Percentiles rank a stretch among this genome's conserved stretches.
Evolutionary conservation across 2,329 filamentous ascomycete genomes (phyloP).

Genomic region (Aspergillus candidus): DNA sequence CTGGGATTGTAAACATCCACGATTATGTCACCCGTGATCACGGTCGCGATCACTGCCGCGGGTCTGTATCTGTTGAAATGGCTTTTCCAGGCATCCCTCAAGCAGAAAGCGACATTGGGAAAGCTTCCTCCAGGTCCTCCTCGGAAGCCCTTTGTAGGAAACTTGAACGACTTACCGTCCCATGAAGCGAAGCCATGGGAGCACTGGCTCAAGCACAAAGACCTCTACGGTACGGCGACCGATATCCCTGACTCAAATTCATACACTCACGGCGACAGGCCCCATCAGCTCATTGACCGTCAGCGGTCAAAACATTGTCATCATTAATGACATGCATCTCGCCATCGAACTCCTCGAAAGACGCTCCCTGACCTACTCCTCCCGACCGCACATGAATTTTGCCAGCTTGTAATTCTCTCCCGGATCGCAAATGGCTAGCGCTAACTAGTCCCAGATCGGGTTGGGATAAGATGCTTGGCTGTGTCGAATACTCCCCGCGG

Average conservation of each 20-base stretch:
- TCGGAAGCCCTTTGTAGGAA: constrained; percentile 43
- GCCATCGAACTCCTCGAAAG: constrained; percentile 28
- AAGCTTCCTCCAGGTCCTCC: constrained; percentile 45
- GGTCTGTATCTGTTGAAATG: too few species aligned
- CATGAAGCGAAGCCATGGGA: constrained; percentile 29
- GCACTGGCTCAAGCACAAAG: constrained; percentile 39
- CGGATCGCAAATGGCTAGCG: too few species aligned
- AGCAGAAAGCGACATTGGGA: too few species aligned
- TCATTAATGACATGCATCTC: constrained; percentile 25
- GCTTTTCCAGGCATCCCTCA: too few species aligned
- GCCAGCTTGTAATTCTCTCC: constrained; percentile 26
- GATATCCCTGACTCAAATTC: too few species aligned
- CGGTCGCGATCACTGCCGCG: too few species aligned
- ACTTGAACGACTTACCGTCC: constrained; percentile 42
- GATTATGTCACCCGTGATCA: too few species aligned
- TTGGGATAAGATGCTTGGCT: constrained; percentile 32
- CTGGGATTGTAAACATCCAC: too few species aligned
- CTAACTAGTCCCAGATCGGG: constrained; percentile 18
- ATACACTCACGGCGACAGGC: constrained; percentile 7
- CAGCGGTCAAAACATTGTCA: constrained; percentile 26
- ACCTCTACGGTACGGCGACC: constrained; percentile 23
- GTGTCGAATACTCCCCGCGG: constrained; percentile 28
- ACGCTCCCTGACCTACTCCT: constrained; percentile 18
- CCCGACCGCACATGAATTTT: constrained; percentile 20
- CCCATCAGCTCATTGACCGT: constrained; percentile 30